Percentiles rank a stretch among this genome's conserved stretches.
phyloP scores from a whole-genome alignment of 768 basidiomycete genomes.

The Candolleomyces efflorescens region DNA sequence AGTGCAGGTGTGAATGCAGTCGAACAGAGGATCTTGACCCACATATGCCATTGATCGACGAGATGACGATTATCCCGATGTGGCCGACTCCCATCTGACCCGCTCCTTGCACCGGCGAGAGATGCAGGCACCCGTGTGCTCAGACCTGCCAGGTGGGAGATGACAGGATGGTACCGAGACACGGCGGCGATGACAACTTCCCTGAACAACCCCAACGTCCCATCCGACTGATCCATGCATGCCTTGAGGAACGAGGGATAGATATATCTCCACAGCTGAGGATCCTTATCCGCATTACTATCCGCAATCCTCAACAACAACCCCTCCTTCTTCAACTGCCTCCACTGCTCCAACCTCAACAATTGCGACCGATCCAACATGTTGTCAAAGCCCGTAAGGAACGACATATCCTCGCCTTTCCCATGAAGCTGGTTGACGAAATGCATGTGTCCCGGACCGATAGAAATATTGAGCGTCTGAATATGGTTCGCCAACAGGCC shows the following conservation, averaged over 20 bases:
- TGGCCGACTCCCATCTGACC: constrained; percentile 49
- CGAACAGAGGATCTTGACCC: constrained; percentile 84
- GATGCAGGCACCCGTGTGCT: constrained; percentile 50
- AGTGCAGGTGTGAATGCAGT: constrained; percentile 64
- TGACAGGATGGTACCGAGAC: constrained; percentile 64
- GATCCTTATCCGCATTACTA: constrained; percentile 63
- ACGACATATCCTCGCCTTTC: constrained; percentile 37
- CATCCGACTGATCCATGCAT: constrained; percentile 45
- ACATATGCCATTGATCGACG: constrained; percentile 78
- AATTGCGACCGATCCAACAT: constrained; percentile 58
- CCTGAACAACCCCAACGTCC: constrained; percentile 48
- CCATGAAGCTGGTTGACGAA: constrained; percentile 55
- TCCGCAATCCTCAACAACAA: constrained; percentile 67
- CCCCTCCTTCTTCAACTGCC: constrained; percentile 49
- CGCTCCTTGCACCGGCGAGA: constrained; percentile 39
- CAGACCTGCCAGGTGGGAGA: constrained; percentile 72
- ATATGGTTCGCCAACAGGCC: constrained; percentile 45
- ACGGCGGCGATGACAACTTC: constrained; percentile 66
- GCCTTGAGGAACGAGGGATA: constrained; percentile 62
- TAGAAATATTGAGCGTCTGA: constrained; percentile 24
- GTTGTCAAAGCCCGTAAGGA: constrained; percentile 62
- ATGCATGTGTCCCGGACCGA: constrained; percentile 23
- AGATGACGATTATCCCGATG: constrained; percentile 53
- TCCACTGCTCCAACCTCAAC: constrained; percentile 64
- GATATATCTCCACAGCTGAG: constrained; percentile 69